Conservation (phyloP, 2,329 filamentous ascomycete species). For the Pezicula neosporulosa region DNA sequence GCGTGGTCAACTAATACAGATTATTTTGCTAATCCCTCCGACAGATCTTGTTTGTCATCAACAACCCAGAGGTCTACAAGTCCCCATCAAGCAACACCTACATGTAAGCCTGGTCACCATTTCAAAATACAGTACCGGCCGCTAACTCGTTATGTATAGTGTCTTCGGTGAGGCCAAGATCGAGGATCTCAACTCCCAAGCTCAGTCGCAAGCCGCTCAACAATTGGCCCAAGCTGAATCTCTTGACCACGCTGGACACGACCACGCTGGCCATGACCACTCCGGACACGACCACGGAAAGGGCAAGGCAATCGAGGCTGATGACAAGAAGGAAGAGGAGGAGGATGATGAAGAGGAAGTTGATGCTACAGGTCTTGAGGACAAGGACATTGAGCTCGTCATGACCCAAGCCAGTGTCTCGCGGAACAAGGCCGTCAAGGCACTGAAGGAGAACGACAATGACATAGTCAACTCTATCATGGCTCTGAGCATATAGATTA, state of each 20-base stretch:
- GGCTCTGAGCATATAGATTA: constrained; percentile 77
- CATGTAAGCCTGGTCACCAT: constrained; percentile 67
- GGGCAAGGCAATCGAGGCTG: constrained; percentile 58
- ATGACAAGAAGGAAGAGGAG: constrained; percentile 70
- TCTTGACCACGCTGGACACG: constrained; percentile 45
- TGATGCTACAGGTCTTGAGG: constrained; percentile 89
- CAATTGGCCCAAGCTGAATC: constrained; percentile 78
- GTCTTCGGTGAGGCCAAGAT: constrained; percentile 99
- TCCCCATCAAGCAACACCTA: constrained; percentile 99
- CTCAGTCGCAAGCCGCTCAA: constrained; percentile 92
- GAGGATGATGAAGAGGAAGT: constrained; percentile 96
- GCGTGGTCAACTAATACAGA: not conserved
- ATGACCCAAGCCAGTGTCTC: constrained; percentile 97
- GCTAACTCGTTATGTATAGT: constrained; percentile 43
- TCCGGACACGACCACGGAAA: constrained; percentile 68
- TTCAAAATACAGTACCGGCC: not conserved
- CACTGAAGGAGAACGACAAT: constrained; percentile 98
- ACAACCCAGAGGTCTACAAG: constrained; percentile 99
- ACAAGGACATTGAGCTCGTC: constrained; percentile 99
- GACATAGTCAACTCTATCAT: constrained; percentile 99
- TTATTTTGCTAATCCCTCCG: constrained; percentile 12
- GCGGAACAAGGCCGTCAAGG: constrained; percentile 98
- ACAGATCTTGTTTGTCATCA: constrained; percentile 99
- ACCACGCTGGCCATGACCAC: constrained; percentile 61
- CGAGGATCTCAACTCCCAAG: constrained; percentile 98